phyloP scores from a whole-genome alignment of 2,329 filamentous ascomycete species.

The Aspergillus texensis region DNA sequence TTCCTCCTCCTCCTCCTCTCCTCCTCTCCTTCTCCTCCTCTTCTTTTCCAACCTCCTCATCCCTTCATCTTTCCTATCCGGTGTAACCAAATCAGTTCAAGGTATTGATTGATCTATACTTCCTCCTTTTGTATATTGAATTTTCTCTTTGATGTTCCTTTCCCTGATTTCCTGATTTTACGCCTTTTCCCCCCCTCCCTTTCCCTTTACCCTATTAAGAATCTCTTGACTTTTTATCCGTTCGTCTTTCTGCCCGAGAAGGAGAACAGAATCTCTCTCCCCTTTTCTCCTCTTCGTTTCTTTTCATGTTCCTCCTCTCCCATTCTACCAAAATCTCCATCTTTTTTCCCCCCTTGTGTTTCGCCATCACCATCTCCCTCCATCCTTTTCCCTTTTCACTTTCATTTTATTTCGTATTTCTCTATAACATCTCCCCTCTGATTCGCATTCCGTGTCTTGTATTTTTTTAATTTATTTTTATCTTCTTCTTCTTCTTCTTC shows the following conservation, averaged over 20 bases:
- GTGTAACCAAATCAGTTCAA: background rate
- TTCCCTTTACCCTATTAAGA: background rate
- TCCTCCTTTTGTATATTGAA: background rate
- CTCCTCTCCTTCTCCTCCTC: no score
- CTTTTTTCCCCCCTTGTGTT: constrained; percentile 13
- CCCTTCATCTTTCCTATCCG: background rate
- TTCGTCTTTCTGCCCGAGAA: background rate
- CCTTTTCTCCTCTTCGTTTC: constrained; percentile 17
- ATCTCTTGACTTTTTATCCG: constrained; percentile 1
- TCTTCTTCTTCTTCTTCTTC: background rate
- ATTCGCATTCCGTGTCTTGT: background rate
- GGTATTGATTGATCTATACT: background rate
- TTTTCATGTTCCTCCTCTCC: constrained; percentile 25
- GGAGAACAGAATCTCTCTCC: constrained; percentile 12
- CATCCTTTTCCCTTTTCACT: constrained; percentile 9
- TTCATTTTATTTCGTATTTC: constrained; percentile 16
- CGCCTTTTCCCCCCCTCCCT: background rate
- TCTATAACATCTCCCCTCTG: constrained; percentile 13
- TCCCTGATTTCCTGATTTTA: background rate
- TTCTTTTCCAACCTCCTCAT: background rate
- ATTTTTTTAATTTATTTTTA: background rate
- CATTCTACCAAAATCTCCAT: constrained; percentile 1
- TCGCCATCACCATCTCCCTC: constrained; percentile 13
- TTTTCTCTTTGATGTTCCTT: background rate
- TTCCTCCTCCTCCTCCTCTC: constrained; percentile 13